These are phyloP conservation scores for Salvia splendens DNA, from an alignment of 257 asterid species.

Conservation along the genomic window DNA sequence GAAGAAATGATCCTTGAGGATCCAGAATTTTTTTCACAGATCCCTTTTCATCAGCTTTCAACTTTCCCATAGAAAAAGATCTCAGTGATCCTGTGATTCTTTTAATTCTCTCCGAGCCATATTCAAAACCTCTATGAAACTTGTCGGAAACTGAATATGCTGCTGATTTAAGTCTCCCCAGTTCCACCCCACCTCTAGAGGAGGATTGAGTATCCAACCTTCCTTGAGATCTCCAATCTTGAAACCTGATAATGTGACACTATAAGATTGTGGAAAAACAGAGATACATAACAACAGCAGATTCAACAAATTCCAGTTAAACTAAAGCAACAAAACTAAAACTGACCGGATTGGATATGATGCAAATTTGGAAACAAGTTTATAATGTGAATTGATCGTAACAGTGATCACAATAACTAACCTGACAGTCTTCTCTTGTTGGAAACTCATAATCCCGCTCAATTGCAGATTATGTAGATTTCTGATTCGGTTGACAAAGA, in stretches of 20 bases:
- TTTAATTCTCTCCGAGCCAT: conserved; percentile 54
- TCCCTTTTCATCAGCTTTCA: conserved; percentile 45
- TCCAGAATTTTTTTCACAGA: conserved; percentile 62
- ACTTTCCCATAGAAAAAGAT: conserved; percentile 52
- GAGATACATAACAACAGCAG: conserved; percentile 11
- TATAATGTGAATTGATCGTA: neutral
- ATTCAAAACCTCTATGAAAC: conserved; percentile 47
- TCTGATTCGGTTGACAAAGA: conserved; percentile 24
- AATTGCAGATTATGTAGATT: neutral
- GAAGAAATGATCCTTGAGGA: conserved; percentile 82
- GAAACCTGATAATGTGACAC: conserved; percentile 48
- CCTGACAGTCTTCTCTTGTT: conserved; percentile 76
- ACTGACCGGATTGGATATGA: neutral
- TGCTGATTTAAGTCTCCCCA: conserved; percentile 47
- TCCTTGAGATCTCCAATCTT: conserved; percentile 62
- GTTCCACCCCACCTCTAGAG: conserved; percentile 35
- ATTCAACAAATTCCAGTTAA: neutral
- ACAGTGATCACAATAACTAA: conserved; percentile 32
- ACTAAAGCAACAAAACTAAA: conserved; percentile 14
- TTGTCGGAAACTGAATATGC: conserved; percentile 53
- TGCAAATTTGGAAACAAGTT: neutral
- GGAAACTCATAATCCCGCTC: conserved; percentile 53
- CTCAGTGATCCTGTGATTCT: conserved; percentile 51
- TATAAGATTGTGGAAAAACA: conserved; percentile 16
- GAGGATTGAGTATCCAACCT: conserved; percentile 45